Evolutionary conservation across 2,329 filamentous ascomycete species (phyloP), one percentile per base, ranked within the genome.

Genomic region (Xylariaceae sp.): DNA sequence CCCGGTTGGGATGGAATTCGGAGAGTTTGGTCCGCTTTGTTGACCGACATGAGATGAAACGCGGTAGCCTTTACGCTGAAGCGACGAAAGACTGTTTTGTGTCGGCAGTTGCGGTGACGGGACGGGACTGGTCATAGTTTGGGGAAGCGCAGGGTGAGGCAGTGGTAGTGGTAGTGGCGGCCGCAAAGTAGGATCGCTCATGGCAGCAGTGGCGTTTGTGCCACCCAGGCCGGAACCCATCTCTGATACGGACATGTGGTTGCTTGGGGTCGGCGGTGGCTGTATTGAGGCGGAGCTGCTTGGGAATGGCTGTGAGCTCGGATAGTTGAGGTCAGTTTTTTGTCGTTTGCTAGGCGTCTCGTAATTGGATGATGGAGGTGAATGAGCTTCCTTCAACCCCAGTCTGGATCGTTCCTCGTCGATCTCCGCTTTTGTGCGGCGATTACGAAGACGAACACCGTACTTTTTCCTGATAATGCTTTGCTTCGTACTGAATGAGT

Each of bases 391-490:
- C 50, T 64, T 65, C 28, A 75, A 61, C 12, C 73, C 72, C 47
- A 69, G 65, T 10, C 75, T 73, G n/a, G 73, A 68, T 9, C 62
- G 65, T 53, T 75, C 72, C 0, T 71, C 70, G 2, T 75, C 69
- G 14, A 81, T 75, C 53, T 78, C 75, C 0, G 69, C 70, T 53
- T 64, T 74, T 2, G 74, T 74, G 1, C 79, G 75, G 12, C 78
- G 69, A 56, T 75, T 71, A 0, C 78, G 74, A 13, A 83, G 70
- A 1, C 74, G 73, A 31, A 84, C 78, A n/a, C 80, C 80, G 54
- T 77, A 83, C 54, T 75, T 81, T 62, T 81, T 83, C 12, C 81
- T 74, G 3, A 81, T 77, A n/a, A 73, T 72, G 48, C 77, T 81
- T 62, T 81, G 79, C 51, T 79, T 81, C 3, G 78, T 81, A 41